Base-by-base conservation (phyloP, 805 yeast species). In the Hanseniaspora mollemarum region DNA sequence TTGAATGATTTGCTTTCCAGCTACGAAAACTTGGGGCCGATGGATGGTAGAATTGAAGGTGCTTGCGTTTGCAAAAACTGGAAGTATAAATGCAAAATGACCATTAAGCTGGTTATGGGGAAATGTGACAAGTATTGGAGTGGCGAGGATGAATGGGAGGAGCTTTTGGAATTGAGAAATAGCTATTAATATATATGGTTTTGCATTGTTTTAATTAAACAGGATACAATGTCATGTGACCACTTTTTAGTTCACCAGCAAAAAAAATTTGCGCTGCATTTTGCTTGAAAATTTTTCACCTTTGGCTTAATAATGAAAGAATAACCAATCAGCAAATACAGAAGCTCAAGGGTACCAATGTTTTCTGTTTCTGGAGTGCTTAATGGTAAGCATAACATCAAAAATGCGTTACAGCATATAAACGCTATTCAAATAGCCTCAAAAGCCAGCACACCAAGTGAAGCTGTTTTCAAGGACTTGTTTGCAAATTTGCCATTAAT, bases 11-110 rank as follows among this genome's bases (percentile, higher is more conserved):
- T 90, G 51, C 80, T 83, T 2, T 83, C 92, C 37, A 90, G 95
- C 1, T 90, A 87, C 62, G 87, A 81, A 60, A 80, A 84, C 2
- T 72, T 85, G 29, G 97, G 97, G n/a, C 92, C 83, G 53, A 64
- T 77, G 57, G 83, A 84, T 10, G 94, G 94, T 7, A 81, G 77
- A 58, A 75, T 80, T 59, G 51, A 48, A 9, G 83, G 82, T 22
- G 86, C 83, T 62, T 57, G 81, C n/a, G 94, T 88, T 9, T 87
- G 96, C 63, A 78, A 81, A 60, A 95, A 87, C 61, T 88, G 96
- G 96, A 83, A 78, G 60, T 84, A 81, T 67, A 87, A 87, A 62
- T 80, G 94, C 1, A 74, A 80, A 55, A 73, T 83, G 15, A 70
- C 84, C 1, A 73, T 87, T 19, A 74, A 94, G 59, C 75, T 85